Percentiles rank a stretch among this genome's conserved stretches.
phyloP scores from a whole-genome alignment of 1,139 yeast genomes.

The Magnusiomyces ingens region DNA sequence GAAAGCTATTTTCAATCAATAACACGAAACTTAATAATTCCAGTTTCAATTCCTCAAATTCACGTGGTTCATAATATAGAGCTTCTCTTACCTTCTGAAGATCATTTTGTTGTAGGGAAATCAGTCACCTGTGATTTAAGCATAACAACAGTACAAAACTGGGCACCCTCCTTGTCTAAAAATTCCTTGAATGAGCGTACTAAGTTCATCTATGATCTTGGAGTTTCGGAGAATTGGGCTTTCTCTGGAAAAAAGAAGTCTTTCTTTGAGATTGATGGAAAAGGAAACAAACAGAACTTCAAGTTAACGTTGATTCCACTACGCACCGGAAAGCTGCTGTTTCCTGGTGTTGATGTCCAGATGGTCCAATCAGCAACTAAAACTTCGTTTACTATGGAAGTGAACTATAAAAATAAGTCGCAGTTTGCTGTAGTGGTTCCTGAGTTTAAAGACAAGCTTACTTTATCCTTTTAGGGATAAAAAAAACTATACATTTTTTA shows the following conservation, averaged over 20 bases:
- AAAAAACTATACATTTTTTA: neutral
- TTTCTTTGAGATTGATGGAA: constrained; percentile 34
- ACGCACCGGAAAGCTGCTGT: constrained; percentile 60
- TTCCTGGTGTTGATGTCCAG: constrained; percentile 48
- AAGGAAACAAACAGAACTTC: constrained; percentile 25
- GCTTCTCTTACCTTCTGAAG: constrained; percentile 21
- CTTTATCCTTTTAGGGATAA: constrained; percentile 24
- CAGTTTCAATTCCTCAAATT: constrained; percentile 26
- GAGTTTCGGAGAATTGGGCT: constrained; percentile 53
- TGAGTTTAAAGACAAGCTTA: constrained; percentile 49
- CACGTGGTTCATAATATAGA: constrained; percentile 27
- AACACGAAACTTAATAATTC: constrained; percentile 22
- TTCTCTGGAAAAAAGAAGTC: constrained; percentile 57
- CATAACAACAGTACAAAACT: constrained; percentile 42
- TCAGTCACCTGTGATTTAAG: constrained; percentile 44
- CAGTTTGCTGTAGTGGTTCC: constrained; percentile 71
- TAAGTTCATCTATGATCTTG: constrained; percentile 36
- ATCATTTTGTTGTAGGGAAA: constrained; percentile 54
- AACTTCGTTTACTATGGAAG: constrained; percentile 43
- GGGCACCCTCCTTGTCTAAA: constrained; percentile 32
- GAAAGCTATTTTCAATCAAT: constrained; percentile 11
- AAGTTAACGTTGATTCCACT: constrained; percentile 60
- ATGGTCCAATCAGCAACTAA: constrained; percentile 11
- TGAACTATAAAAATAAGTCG: constrained; percentile 58
- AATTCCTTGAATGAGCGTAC: constrained; percentile 6